Base-by-base conservation (phyloP, 495 filamentous ascomycete genomes). In the Daldinia concentrica region DNA sequence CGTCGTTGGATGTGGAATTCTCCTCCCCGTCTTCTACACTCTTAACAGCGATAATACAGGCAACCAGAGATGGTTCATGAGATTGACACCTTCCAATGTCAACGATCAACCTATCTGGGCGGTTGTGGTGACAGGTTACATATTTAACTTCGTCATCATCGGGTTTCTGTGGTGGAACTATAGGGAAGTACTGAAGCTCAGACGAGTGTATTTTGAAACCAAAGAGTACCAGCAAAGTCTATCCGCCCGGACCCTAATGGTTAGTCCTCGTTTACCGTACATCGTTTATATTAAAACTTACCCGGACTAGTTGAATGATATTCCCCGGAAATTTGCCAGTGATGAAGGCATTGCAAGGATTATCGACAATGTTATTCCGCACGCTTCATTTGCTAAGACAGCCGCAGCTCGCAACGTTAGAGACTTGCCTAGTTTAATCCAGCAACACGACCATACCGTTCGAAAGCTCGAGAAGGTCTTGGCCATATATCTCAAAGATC, bases 161-260 rank as follows among this genome's bases (percentile, higher is more conserved):
- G 90, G 83, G 67, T 97, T 97, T 75, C 80, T 99, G 19, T 99
- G 93, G 93, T 89, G 86, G 81, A 98, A 97, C 73, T 98, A 98
- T 79, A 87, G 86, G 51, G 88, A 84, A 17, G 86, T 98, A 24
- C 75, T 88, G 24, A 82, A 79, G 45, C 77, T 99, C 62, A 88
- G 94, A 72, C 88, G 92, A 56, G 76, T 86, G 34, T 97, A 97
- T 76, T 94, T 97, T 74, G 84, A 94, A 71, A 96, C 90, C 69
- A 86, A 92, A 6, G 96, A 98, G 36, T 99, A 98, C 73, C 91
- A 96, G 78, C 85, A 86, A 43, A 96, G 93, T 79, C 81, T 98
- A 58, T 93, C 97, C 79, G 89, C 96, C 5, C 86, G 96, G 65
- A 98, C 94, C 1, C 79, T 99, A 73, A 95, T 99, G 90, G 89